Percentiles rank a stretch among this genome's conserved stretches.
Conservation (phyloP, 148 eudicot species). For the Amaranthus hypochondriacus region DNA sequence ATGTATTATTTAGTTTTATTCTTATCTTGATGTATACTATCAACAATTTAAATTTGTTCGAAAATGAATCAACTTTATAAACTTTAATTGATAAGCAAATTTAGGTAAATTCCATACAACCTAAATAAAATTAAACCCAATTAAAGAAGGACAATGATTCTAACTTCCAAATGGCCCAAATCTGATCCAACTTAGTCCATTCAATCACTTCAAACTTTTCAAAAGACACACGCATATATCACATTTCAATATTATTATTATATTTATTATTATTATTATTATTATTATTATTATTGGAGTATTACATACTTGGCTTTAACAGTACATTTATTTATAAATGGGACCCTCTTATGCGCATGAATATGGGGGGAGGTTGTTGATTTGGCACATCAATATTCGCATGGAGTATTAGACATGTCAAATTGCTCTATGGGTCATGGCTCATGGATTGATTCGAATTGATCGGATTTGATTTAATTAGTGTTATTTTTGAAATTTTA, state of each 20-base stretch:
- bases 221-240: not conserved
- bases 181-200: conserved; percentile 9
- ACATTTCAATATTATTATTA: no score
- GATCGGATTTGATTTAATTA: no score
- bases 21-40: no score
- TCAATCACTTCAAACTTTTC: conserved; percentile 10
- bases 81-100: no score
- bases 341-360: conserved; percentile 19
- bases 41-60: no score
- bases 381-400: conserved; percentile 28
- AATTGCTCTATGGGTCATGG: no score
- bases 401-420: not conserved
- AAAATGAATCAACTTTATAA: no score
- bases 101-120: no score
- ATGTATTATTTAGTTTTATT: no score
- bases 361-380: conserved; percentile 20
- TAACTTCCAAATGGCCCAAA: conserved; percentile 1
- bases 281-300: not conserved
- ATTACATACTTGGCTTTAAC: conserved; percentile 20
- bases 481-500: no score
- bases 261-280: not conserved
- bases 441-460: no score
- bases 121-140: not conserved
- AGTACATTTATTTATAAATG: conserved; percentile 8
- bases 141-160: conserved; percentile 9